These are phyloP conservation scores for Pseudocercospora fijiensis DNA, from an alignment of 2,329 filamentous ascomycete species.

Conservation along the genomic window DNA sequence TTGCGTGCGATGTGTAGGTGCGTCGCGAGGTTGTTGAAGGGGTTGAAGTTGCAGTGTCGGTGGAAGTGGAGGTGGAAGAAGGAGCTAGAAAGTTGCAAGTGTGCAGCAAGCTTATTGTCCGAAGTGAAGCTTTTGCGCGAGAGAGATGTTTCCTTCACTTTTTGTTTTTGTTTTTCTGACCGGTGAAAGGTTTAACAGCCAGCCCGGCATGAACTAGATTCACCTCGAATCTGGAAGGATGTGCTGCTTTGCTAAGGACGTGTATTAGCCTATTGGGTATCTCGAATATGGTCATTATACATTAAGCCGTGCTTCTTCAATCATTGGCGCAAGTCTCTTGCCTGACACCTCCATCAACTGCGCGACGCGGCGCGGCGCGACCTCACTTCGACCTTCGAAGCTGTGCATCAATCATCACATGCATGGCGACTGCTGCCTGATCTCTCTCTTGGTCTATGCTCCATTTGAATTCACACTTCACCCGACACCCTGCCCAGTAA, in stretches of 20 bases:
- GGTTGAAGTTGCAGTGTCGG: background rate
- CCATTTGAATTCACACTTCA: conserved; percentile 1
- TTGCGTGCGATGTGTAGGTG: background rate
- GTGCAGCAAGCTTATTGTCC: background rate
- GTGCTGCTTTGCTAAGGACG: background rate
- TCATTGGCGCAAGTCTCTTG: background rate
- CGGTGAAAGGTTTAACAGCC: background rate
- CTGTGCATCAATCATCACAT: background rate
- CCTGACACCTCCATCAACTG: no score
- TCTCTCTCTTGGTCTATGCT: background rate
- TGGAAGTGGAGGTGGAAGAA: background rate
- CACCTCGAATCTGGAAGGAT: background rate
- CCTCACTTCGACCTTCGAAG: background rate
- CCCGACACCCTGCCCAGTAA: conserved; percentile 48
- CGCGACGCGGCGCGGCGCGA: no score
- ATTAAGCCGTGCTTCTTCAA: background rate
- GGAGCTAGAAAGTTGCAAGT: background rate
- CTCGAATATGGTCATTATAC: background rate
- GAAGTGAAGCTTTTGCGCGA: background rate
- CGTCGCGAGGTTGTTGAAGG: background rate
- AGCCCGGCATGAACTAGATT: background rate
- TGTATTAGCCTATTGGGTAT: background rate
- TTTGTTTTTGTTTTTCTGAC: background rate
- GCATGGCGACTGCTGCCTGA: background rate
- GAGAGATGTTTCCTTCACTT: background rate